Evolutionary conservation across 164 flowering plant genomes (phyloP), one percentile per base, ranked within the genome.

Genomic region (Annona cherimola): DNA sequence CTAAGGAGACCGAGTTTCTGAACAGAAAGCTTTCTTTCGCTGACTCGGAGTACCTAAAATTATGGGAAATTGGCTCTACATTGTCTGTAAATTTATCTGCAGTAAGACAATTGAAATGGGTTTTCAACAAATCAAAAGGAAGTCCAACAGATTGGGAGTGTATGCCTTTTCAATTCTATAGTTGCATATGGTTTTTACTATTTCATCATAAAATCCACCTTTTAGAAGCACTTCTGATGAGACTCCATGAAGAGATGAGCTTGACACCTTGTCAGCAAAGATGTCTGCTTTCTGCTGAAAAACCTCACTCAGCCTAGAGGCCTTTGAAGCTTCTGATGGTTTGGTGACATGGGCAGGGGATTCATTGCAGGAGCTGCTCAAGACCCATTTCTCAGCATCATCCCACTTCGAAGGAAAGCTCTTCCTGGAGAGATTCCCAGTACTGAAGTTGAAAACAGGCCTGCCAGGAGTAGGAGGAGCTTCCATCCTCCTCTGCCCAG

Each of bases 321-420:
- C 63, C 64, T 76, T 86, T 46, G 83, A 76, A 45, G 81, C 43
- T 14, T 81, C 82, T 8, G 69, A 69, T 26, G 81, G 70, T 76
- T 78, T 80, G 59, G 75, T 76, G 1, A 72, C 35, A 76, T 86
- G 89, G 62, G 86, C 89, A 70, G 95, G 95, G 44, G 96, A 93
- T 16, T 84, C 91, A 75, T 89, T 82, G 80, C 86, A 82, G 72
- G 90, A 80, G 59, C 81, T 84, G 70, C 81, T 83, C 4, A 83
- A 79, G 26, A 94, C 82, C 98, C 98, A 94, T 80, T 92, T 94
- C 77, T 90, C 91, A 35, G 98, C 98, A 81, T 94, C 92, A 74
- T 90, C 97, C 98, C 97, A 94, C 70, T 94, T 94, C 7, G 98
- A 94, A 78, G 98, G 96, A 44, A 88, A 81, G 57, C 76, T 78